A percentile compares a stretch with the other conserved stretches of the same genome.
Evolutionary conservation across 495 filamentous ascomycete species (phyloP).

Genomic region (Aspergillus biplanus): DNA sequence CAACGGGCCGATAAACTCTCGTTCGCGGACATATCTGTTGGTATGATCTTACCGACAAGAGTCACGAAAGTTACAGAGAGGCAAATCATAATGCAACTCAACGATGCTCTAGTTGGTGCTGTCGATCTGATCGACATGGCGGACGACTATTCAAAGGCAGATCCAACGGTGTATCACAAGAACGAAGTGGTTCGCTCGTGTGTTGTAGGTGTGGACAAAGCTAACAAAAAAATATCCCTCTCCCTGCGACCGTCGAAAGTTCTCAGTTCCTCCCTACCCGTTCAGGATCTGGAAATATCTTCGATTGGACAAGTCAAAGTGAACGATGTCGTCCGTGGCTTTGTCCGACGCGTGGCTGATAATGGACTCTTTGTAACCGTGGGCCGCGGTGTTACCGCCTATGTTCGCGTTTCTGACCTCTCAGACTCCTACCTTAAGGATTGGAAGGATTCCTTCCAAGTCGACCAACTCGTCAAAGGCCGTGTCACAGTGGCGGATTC

Average conservation of each 20-base stretch:
- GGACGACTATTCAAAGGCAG: constrained; percentile 79
- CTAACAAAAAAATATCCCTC: constrained; percentile 80
- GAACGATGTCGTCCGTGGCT: constrained; percentile 84
- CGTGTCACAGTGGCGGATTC: constrained; percentile 71
- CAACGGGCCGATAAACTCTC: constrained; percentile 59
- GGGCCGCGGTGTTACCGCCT: constrained; percentile 77
- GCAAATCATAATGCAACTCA: constrained; percentile 82
- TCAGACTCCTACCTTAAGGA: constrained; percentile 92
- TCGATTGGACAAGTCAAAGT: constrained; percentile 69
- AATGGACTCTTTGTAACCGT: constrained; percentile 84
- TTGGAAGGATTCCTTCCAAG: constrained; percentile 87
- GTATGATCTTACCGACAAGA: constrained; percentile 79
- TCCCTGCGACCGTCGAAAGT: constrained; percentile 87
- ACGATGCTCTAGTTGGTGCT: constrained; percentile 71
- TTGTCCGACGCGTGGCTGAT: constrained; percentile 83
- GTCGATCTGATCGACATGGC: constrained; percentile 77
- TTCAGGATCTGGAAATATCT: constrained; percentile 79
- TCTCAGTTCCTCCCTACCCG: constrained; percentile 79
- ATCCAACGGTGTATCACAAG: constrained; percentile 70
- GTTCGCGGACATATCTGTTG: constrained; percentile 68
- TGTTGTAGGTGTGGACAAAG: constrained; percentile 74
- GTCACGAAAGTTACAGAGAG: constrained; percentile 86
- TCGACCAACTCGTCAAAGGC: constrained; percentile 87
- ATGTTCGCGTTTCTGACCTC: constrained; percentile 81
- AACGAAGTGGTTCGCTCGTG: constrained; percentile 86